phyloP scores from a whole-genome alignment of 2,329 filamentous ascomycete species.

The Alternaria tenuissima region DNA sequence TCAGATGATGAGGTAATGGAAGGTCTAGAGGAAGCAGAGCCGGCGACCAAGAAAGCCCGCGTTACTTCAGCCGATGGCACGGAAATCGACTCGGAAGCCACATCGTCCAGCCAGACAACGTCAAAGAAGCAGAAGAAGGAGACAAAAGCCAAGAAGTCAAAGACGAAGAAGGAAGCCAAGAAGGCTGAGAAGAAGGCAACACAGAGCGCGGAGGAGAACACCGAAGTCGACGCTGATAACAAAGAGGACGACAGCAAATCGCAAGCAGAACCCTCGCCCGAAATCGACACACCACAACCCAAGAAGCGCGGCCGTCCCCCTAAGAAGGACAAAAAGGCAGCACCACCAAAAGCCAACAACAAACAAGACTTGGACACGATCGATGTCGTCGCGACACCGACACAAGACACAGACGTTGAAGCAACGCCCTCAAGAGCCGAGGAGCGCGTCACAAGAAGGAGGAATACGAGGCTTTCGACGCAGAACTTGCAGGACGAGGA shows the following conservation, averaged over 20 bases:
- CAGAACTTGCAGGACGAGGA: constrained; percentile 3
- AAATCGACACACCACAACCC: constrained; percentile 4
- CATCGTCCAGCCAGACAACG: constrained; percentile 4
- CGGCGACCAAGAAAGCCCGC: constrained; percentile 20
- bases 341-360: neutral
- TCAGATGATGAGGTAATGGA: constrained; percentile 22
- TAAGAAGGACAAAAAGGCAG: constrained; percentile 16
- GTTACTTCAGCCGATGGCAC: constrained; percentile 16
- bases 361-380: neutral
- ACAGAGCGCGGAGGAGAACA: neutral
- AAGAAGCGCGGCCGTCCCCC: constrained; percentile 14
- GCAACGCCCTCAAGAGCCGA: constrained; percentile 17
- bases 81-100: constrained; percentile 15
- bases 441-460: constrained; percentile 5
- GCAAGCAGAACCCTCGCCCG: neutral
- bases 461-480: constrained; percentile 15
- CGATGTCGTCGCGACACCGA: neutral
- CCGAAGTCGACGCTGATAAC: neutral
- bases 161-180: neutral
- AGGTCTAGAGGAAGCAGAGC: constrained; percentile 17
- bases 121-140: constrained; percentile 1
- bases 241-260: neutral
- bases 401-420: constrained; percentile 4
- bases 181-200: constrained; percentile 6
- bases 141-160: neutral